Conservation (phyloP, 1,139 yeast genomes). For the Schwanniomyces etchellsii region DNA sequence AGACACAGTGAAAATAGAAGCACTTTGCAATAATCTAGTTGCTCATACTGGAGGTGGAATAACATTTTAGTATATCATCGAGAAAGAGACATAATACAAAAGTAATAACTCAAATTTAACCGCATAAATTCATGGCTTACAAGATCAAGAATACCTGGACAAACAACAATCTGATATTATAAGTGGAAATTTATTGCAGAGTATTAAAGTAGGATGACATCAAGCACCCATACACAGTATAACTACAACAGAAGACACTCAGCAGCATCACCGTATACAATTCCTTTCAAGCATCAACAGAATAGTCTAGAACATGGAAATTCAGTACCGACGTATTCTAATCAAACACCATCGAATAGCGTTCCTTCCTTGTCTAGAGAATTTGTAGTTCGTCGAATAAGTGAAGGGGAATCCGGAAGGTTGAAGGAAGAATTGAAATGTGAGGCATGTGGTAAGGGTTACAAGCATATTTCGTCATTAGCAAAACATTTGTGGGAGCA, state of each 20-base stretch:
- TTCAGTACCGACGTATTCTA: conserved; percentile 1
- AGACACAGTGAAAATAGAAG: too few species aligned
- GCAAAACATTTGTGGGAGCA: conserved; percentile 76
- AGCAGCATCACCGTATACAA: conserved; percentile 27
- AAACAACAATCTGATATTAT: too few species aligned
- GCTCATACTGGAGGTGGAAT: too few species aligned
- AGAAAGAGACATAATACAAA: too few species aligned
- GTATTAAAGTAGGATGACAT: conserved; percentile 12
- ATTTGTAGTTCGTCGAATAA: conserved; percentile 74
- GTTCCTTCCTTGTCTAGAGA: conserved; percentile 59
- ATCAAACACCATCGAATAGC: conserved; percentile 21
- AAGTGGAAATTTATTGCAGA: background rate
- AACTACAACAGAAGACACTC: conserved; percentile 31
- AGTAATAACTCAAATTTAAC: too few species aligned
- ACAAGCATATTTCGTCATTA: conserved; percentile 76
- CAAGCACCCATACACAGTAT: conserved; percentile 24
- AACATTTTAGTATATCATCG: too few species aligned
- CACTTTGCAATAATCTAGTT: too few species aligned
- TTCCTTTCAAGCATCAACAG: conserved; percentile 25
- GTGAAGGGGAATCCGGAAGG: conserved; percentile 83
- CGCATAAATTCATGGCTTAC: too few species aligned
- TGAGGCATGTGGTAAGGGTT: conserved; percentile 88
- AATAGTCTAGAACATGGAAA: background rate
- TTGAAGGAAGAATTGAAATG: conserved; percentile 78
- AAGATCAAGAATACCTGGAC: too few species aligned